Evolutionary conservation across 106 monocot species (phyloP).

Genomic region (Allium cepa): DNA sequence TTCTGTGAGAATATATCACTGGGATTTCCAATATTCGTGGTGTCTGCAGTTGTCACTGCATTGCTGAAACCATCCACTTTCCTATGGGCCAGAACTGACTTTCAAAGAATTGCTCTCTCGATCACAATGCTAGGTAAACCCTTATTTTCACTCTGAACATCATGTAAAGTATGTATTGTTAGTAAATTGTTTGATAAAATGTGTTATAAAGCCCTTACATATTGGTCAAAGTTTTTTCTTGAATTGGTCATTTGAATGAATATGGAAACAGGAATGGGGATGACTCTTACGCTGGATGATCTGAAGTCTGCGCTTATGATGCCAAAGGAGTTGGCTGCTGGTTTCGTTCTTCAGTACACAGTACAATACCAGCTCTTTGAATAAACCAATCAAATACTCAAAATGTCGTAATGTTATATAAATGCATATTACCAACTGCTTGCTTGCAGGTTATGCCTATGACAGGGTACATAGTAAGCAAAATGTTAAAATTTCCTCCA

Average conservation of each 20-base stretch:
- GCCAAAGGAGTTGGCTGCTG: slow-evolving; percentile 76
- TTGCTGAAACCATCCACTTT: slow-evolving; percentile 51
- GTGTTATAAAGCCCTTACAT: no score
- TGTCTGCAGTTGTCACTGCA: not conserved
- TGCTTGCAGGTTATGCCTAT: slow-evolving; percentile 82
- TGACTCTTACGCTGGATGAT: slow-evolving; percentile 82
- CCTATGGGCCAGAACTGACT: slow-evolving; percentile 39
- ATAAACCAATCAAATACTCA: no score
- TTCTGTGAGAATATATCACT: not conserved
- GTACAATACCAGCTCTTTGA: slow-evolving; percentile 9
- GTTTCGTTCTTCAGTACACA: slow-evolving; percentile 87
- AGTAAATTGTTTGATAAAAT: no score
- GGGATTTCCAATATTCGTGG: not conserved
- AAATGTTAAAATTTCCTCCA: slow-evolving; percentile 70
- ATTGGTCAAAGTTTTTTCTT: not conserved
- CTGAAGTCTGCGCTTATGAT: slow-evolving; percentile 66
- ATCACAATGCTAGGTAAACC: slow-evolving; percentile 77
- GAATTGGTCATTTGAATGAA: not conserved
- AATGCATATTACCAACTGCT: not conserved
- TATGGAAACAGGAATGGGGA: slow-evolving; percentile 66
- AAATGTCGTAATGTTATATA: no score
- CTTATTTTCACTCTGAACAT: not conserved
- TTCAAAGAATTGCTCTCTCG: slow-evolving; percentile 70
- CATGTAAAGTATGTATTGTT: not conserved
- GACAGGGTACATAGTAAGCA: slow-evolving; percentile 70